Conservation (phyloP, 345 rosid genomes). For the Excoecaria agallocha region DNA sequence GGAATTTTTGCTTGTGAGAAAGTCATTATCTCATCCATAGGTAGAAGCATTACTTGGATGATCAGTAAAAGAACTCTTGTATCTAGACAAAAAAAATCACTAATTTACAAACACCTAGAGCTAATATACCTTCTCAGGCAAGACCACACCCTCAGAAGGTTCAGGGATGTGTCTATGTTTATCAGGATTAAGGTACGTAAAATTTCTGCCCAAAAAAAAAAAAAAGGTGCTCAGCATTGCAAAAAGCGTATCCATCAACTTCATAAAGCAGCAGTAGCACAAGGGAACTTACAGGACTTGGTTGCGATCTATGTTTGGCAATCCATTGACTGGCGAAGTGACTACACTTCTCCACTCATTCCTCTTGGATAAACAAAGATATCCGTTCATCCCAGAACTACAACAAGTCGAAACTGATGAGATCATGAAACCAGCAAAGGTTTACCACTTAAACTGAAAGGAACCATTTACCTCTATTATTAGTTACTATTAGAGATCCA, state of each 20-base stretch:
- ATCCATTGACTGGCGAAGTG: conserved; percentile 65
- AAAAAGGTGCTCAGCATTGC: conserved; percentile 10
- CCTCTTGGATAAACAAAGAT: conserved; percentile 63
- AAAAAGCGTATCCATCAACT: conserved; percentile 6
- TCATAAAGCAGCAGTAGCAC: conserved; percentile 17
- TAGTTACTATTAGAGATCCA: conserved; percentile 6
- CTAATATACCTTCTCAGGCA: conserved; percentile 68
- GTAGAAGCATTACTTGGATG: not conserved
- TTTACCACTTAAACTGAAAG: conserved; percentile 5
- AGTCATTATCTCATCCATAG: not conserved
- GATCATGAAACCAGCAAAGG: conserved; percentile 23
- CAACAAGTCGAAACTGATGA: conserved; percentile 25
- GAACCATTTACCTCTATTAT: conserved; percentile 8
- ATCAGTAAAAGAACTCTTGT: not conserved
- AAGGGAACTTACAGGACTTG: conserved; percentile 59
- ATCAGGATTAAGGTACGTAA: conserved; percentile 60
- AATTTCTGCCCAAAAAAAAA: conserved; percentile 66
- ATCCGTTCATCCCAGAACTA: conserved; percentile 96
- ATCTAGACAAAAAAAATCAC: not conserved
- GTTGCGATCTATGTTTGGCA: conserved; percentile 60
- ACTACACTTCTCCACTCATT: conserved; percentile 42
- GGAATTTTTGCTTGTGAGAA: not conserved
- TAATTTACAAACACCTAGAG: conserved; percentile 1
- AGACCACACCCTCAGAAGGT: conserved; percentile 65
- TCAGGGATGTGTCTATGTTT: conserved; percentile 57